phyloP scores from a whole-genome alignment of 768 basidiomycete genomes.

The Termitomyces titanicus region DNA sequence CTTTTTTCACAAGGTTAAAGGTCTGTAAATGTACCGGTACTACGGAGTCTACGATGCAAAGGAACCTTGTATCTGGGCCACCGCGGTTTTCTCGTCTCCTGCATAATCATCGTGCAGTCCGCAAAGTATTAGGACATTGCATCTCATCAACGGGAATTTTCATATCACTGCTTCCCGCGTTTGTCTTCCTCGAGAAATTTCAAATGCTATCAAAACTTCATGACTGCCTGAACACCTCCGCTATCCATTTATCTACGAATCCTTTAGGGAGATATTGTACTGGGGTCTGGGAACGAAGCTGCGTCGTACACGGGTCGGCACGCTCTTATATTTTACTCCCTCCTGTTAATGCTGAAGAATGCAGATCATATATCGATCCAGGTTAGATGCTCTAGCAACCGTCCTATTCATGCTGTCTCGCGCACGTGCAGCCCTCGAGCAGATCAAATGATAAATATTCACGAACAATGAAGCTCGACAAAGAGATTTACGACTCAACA shows the following conservation, averaged over 20 bases:
- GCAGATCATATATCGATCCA: background rate
- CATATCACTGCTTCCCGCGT: background rate
- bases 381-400: background rate
- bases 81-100: background rate
- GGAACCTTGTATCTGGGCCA: background rate
- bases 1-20: conserved; percentile 15
- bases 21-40: conserved; percentile 13
- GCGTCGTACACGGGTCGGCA: no score
- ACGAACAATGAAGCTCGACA: background rate
- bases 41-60: background rate
- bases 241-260: background rate
- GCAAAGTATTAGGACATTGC: background rate
- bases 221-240: background rate
- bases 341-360: background rate
- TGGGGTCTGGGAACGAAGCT: no score
- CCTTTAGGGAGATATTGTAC: no score
- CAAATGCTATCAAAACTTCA: background rate
- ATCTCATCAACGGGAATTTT: background rate
- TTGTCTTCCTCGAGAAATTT: background rate
- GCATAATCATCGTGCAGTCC: background rate
- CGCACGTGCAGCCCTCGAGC: background rate
- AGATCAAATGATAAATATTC: no score
- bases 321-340: background rate
- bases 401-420: background rate
- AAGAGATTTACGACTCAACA: no score